Base-by-base conservation (phyloP, 139 green algal genomes). In the Chlamydomonas sphaeroides region DNA sequence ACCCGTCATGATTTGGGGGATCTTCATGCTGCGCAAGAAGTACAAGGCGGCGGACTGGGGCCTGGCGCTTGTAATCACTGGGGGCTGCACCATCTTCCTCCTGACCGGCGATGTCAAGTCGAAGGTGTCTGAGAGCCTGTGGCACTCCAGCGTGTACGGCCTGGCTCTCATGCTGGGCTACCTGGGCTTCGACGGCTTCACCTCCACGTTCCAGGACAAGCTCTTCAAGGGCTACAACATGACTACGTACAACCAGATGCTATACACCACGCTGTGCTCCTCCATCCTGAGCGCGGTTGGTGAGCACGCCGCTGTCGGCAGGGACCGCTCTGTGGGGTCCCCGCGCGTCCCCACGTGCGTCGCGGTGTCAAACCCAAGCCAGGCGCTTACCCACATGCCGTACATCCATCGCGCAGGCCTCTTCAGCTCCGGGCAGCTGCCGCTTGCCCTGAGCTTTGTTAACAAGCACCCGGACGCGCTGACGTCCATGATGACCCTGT, bases 1-100 rank as follows among this genome's bases (percentile, higher is more conserved):
- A 65, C 97, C 97, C 6, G 97, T 99, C 42, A 99, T 99, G 97
- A 76, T 98, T 28, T 99, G 96, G 96, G 96, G 96, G 51, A 96
- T 90, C 18, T 41, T 98, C 65, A 98, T 98, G 68, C 87, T 96
- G 83, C 87, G 88, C 62, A 98, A 98, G 91, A 81, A 86, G 21
- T 99, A 99, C 89, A 92, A 79, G 41, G 20, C 86, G 33, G 93
- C 88, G 59, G 96, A 99, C 80, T 98, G 97, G 78, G 51, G 74
- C 1, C 76, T 96, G 5, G 96, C 96, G 0, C 48, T 92, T 8
- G 33, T 86, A 4, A 92, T 99, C 84, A 99, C 94, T 2, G 79
- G 75, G 21, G 96, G 96, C 38, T 98, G 96, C 92, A 93, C 95
- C 6, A 42, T 97, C 1, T 99, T 99, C 88, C 79, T 93, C 39